These are phyloP conservation scores for Cyclotella kingstonii DNA, from an alignment of 108 stramenopile genomes.

Conservation along the genomic window DNA sequence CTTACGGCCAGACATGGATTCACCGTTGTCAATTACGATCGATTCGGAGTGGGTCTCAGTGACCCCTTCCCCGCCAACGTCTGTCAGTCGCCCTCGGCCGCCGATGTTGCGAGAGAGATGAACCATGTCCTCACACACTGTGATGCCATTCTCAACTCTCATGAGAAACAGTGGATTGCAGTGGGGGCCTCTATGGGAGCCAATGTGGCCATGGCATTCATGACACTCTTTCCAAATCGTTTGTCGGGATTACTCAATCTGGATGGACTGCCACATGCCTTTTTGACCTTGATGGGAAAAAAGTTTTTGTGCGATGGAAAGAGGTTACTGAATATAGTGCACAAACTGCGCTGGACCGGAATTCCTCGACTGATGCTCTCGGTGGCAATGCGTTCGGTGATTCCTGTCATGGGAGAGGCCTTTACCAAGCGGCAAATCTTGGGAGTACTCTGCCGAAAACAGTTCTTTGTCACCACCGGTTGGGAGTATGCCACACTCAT, in stretches of 20 bases:
- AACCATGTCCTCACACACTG: constrained; percentile 10
- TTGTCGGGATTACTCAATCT: constrained; percentile 16
- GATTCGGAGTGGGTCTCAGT: constrained; percentile 10
- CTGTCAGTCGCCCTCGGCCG: constrained; percentile 2
- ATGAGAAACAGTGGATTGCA: constrained; percentile 1
- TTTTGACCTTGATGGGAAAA: constrained; percentile 6
- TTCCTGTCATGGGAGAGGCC: constrained; percentile 10
- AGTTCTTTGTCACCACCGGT: constrained; percentile 10
- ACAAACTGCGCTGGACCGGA: constrained; percentile 14
- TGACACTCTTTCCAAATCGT: constrained; percentile 7
- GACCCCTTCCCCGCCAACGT: not conserved
- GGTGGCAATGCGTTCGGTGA: not conserved
- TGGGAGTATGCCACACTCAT: constrained; percentile 16
- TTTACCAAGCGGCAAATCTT: constrained; percentile 14
- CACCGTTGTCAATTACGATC: constrained; percentile 13
- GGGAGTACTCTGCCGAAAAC: constrained; percentile 18
- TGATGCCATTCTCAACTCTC: not conserved
- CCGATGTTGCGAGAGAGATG: constrained; percentile 18
- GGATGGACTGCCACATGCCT: constrained; percentile 22
- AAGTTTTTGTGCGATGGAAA: constrained; percentile 9
- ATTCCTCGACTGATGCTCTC: constrained; percentile 5
- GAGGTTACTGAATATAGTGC: constrained; percentile 2
- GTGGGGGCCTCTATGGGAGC: constrained; percentile 19
- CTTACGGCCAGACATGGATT: constrained; percentile 4
- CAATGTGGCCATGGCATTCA: constrained; percentile 11